phyloP scores from a whole-genome alignment of 2,329 filamentous ascomycete species.

The Penicillium sp. region DNA sequence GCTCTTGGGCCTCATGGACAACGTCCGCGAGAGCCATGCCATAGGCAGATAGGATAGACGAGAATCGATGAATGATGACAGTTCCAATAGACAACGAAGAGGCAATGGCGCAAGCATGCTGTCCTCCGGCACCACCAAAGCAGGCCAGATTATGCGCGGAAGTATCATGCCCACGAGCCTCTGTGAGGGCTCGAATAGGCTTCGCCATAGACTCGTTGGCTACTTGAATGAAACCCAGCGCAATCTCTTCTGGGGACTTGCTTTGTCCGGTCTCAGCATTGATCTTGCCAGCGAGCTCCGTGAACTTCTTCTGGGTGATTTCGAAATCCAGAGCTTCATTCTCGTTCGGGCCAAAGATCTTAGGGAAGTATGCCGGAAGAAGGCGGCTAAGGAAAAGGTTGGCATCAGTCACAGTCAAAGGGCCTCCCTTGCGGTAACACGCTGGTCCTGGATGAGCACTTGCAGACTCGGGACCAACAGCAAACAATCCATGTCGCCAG shows the following conservation, averaged over 20 bases:
- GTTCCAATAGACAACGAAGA: constrained; percentile 69
- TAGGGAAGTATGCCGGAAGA: constrained; percentile 86
- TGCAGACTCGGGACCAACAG: constrained; percentile 84
- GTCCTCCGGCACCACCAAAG: constrained; percentile 84
- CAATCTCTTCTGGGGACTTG: constrained; percentile 52
- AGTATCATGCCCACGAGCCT: constrained; percentile 85
- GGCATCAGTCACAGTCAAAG: constrained; percentile 82
- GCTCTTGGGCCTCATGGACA: constrained; percentile 71
- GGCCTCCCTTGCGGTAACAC: constrained; percentile 85
- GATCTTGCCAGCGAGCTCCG: constrained; percentile 67
- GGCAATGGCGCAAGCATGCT: constrained; percentile 89
- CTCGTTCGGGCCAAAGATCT: constrained; percentile 87
- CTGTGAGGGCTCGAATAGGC: constrained; percentile 80
- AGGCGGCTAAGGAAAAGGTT: constrained; percentile 80
- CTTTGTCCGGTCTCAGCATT: constrained; percentile 52
- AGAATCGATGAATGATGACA: constrained; percentile 75
- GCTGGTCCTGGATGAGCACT: constrained; percentile 84
- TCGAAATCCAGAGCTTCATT: constrained; percentile 69
- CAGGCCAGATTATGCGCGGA: constrained; percentile 79
- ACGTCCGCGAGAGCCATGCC: constrained; percentile 90
- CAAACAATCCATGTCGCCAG: constrained; percentile 81
- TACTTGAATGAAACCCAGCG: constrained; percentile 36
- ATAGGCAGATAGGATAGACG: constrained; percentile 82
- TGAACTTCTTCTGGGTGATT: constrained; percentile 52
- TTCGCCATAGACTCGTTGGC: constrained; percentile 45